Evolutionary conservation across 306 rosid genomes (phyloP).

Genomic region (Pterocarpus santalinus): DNA sequence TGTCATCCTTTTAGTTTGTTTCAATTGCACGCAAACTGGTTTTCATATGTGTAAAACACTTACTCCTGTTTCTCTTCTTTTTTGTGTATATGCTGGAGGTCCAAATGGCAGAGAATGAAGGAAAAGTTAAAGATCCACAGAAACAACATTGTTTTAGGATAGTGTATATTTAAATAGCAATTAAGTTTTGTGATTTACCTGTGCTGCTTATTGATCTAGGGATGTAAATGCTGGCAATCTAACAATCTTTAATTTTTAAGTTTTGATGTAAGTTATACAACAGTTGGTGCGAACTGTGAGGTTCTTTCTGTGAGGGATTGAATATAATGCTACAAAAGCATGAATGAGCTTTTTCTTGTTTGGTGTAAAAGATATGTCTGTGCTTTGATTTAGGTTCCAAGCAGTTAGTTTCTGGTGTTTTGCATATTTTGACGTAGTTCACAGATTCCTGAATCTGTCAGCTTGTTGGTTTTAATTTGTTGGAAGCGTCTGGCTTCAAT

Average conservation of each 20-base stretch:
- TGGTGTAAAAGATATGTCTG: slow-evolving; percentile 7
- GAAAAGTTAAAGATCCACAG: not conserved
- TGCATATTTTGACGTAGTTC: not conserved
- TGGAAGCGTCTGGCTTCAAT: not conserved
- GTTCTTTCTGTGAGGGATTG: slow-evolving; percentile 1
- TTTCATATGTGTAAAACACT: not conserved
- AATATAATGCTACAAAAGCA: slow-evolving; percentile 1
- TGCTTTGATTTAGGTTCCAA: slow-evolving; percentile 4
- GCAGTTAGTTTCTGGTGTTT: not conserved
- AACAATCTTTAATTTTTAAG: not conserved
- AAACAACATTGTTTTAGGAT: not conserved
- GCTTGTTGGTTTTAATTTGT: not conserved
- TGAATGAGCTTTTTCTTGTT: not conserved
- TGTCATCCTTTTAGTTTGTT: slow-evolving; percentile 19
- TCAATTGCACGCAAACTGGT: slow-evolving; percentile 23
- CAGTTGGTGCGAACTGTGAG: not conserved
- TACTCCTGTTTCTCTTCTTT: not conserved
- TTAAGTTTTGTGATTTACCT: not conserved
- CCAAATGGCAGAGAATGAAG: not conserved
- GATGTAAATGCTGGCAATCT: not conserved
- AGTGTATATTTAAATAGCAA: slow-evolving; percentile 12
- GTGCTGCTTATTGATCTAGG: not conserved
- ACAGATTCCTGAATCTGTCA: not conserved
- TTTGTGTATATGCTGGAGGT: not conserved
- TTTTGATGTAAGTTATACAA: not conserved